Evolutionary conservation across 2,329 filamentous ascomycete genomes (phyloP).

Genomic region (Colletotrichum graminicola): DNA sequence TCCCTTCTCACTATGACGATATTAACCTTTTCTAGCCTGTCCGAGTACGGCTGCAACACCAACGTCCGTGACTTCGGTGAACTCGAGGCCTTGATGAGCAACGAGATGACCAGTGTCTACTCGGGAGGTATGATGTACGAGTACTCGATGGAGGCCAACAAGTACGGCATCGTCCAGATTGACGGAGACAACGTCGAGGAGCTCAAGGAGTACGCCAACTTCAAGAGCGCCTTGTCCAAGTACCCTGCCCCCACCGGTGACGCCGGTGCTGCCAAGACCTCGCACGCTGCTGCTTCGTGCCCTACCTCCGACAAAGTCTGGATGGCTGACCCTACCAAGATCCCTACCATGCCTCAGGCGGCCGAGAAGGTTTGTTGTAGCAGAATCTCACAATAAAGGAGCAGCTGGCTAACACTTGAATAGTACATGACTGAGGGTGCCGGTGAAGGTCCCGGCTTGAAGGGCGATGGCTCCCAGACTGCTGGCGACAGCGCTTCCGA

Average conservation of each 20-base stretch:
- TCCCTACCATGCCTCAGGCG: conserved; percentile 65
- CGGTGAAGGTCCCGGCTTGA: conserved; percentile 65
- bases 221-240: conserved; percentile 61
- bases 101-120: conserved; percentile 89
- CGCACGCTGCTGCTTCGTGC: conserved; percentile 59
- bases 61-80: conserved; percentile 87
- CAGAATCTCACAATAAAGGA: not conserved
- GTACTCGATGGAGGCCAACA: conserved; percentile 84
- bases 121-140: conserved; percentile 97
- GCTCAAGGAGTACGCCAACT: conserved; percentile 71
- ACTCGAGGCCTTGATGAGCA: conserved; percentile 81
- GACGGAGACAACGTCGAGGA: conserved; percentile 66
- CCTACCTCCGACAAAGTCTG: conserved; percentile 62
- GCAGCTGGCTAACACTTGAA: not conserved
- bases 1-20: conserved; percentile 33
- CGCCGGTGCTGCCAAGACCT: conserved; percentile 63
- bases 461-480: conserved; percentile 66
- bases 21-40: conserved; percentile 66
- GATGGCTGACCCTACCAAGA: conserved; percentile 62
- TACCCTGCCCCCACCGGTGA: conserved; percentile 64
- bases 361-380: conserved; percentile 52
- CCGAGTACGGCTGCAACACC: conserved; percentile 91
- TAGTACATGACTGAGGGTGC: conserved; percentile 67
- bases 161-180: conserved; percentile 84
- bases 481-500: conserved; percentile 53